Evolutionary conservation across 805 yeast species (phyloP).

Genomic region (Candida patagonica): DNA sequence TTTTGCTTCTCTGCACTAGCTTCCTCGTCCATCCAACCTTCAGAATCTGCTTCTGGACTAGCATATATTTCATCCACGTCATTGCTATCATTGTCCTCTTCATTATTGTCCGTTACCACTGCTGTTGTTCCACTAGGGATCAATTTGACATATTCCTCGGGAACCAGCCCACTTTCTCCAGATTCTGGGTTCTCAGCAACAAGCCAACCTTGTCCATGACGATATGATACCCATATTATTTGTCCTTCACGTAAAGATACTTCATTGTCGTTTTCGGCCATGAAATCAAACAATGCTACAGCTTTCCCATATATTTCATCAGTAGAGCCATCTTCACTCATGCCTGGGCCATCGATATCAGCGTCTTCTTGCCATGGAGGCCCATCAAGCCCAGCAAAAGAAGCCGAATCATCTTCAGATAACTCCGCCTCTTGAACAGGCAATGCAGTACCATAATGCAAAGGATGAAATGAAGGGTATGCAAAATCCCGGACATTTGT

Average conservation of each 20-base stretch:
- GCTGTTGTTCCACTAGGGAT: constrained; percentile 13
- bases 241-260: constrained; percentile 73
- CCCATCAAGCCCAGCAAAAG: constrained; percentile 15
- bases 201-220: constrained; percentile 98
- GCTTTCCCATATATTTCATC: constrained; percentile 55
- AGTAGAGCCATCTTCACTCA: constrained; percentile 20
- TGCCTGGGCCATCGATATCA: constrained; percentile 24
- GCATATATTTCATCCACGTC: constrained; percentile 9
- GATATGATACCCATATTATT: constrained; percentile 70
- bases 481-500: constrained; percentile 73
- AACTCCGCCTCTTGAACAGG: constrained; percentile 10
- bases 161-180: constrained; percentile 85
- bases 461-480: constrained; percentile 57
- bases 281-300: constrained; percentile 79
- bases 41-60: constrained; percentile 21
- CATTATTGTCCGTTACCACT: constrained; percentile 4
- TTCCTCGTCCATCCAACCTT: constrained; percentile 24
- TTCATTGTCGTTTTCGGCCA: constrained; percentile 92
- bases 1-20: no score
- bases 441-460: constrained; percentile 52
- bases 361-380: constrained; percentile 32
- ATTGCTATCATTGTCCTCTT: background rate
- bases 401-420: constrained; percentile 6
- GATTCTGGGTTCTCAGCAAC: constrained; percentile 74
- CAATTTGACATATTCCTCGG: constrained; percentile 80